phyloP scores from a whole-genome alignment of 768 basidiomycete genomes.

The Heimioporus sp. region DNA sequence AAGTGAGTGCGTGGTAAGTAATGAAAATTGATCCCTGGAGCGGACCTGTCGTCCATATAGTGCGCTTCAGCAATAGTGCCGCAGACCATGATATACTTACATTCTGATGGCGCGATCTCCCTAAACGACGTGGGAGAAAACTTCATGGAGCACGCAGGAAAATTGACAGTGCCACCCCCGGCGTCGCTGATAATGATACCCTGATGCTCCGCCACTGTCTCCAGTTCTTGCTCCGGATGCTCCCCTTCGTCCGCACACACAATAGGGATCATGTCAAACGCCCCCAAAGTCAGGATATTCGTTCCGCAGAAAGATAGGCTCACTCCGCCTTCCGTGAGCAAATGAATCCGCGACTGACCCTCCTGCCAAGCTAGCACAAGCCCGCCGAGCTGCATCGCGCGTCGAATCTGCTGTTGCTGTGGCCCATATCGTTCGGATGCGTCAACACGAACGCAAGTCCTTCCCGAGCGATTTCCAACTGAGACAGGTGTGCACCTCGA shows the following conservation, averaged over 20 bases:
- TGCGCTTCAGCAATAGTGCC: too few relatives aligned
- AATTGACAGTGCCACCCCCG: slow-evolving; percentile 42
- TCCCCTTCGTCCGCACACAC: slow-evolving; percentile 13
- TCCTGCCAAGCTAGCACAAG: slow-evolving; percentile 41
- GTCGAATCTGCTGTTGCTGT: slow-evolving; percentile 54
- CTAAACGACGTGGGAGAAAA: slow-evolving; percentile 37
- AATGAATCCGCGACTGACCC: slow-evolving; percentile 42
- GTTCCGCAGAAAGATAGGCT: slow-evolving; percentile 50
- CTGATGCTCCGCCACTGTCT: too few relatives aligned
- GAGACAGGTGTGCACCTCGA: slow-evolving; percentile 40
- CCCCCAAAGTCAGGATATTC: slow-evolving; percentile 38
- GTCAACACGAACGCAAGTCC: slow-evolving; percentile 48
- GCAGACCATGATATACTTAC: slow-evolving; percentile 14
- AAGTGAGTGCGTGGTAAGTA: too few relatives aligned
- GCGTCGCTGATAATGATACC: slow-evolving; percentile 41
- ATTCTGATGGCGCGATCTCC: slow-evolving; percentile 34
- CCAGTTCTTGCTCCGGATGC: slow-evolving; percentile 7
- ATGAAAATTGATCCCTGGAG: too few relatives aligned
- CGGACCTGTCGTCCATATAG: too few relatives aligned
- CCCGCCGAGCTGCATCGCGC: slow-evolving; percentile 47
- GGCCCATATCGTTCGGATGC: slow-evolving; percentile 57
- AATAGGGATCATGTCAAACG: slow-evolving; percentile 7
- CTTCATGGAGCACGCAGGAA: slow-evolving; percentile 40
- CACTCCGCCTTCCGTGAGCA: slow-evolving; percentile 63
- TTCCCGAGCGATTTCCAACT: slow-evolving; percentile 41